phyloP scores from a whole-genome alignment of 176 grass and related monocot genomes.

The Triticum dicoccoides region DNA sequence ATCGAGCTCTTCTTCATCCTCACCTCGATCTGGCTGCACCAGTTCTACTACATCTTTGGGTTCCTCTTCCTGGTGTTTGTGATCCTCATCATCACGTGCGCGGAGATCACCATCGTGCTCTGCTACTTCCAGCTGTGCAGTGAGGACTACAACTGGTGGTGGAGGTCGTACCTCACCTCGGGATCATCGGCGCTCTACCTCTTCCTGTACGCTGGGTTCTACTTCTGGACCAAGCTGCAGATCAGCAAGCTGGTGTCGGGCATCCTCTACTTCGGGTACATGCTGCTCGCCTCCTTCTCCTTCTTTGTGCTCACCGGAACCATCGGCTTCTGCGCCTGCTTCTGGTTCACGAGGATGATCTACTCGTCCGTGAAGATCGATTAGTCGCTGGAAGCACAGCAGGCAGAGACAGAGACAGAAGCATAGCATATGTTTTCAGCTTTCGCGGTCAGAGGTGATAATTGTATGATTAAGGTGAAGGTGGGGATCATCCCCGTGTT shows the following conservation, averaged over 20 bases:
- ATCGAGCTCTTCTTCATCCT: conserved; percentile 79
- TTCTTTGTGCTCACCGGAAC: conserved; percentile 65
- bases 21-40: conserved; percentile 70
- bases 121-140: conserved; percentile 79
- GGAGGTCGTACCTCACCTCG: conserved; percentile 69
- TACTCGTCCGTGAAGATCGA: conserved; percentile 75
- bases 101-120: conserved; percentile 57
- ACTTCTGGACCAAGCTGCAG: conserved; percentile 69
- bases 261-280: conserved; percentile 68
- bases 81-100: conserved; percentile 67
- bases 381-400: conserved; percentile 9
- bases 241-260: conserved; percentile 68
- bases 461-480: conserved; percentile 46
- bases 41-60: conserved; percentile 74
- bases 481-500: conserved; percentile 26
- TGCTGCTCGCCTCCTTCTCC: conserved; percentile 62
- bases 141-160: conserved; percentile 75
- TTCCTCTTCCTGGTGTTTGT: conserved; percentile 72
- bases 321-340: conserved; percentile 67
- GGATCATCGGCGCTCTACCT: conserved; percentile 56
- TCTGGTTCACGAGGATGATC: conserved; percentile 68
- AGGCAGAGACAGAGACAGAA: background rate
- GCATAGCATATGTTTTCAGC: conserved; percentile 22
- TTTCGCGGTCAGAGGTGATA: background rate
- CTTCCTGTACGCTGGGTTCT: conserved; percentile 57